These are phyloP conservation scores for Ogataea hybrid DNA, from an alignment of 1,139 yeast species.

Conservation along the genomic window DNA sequence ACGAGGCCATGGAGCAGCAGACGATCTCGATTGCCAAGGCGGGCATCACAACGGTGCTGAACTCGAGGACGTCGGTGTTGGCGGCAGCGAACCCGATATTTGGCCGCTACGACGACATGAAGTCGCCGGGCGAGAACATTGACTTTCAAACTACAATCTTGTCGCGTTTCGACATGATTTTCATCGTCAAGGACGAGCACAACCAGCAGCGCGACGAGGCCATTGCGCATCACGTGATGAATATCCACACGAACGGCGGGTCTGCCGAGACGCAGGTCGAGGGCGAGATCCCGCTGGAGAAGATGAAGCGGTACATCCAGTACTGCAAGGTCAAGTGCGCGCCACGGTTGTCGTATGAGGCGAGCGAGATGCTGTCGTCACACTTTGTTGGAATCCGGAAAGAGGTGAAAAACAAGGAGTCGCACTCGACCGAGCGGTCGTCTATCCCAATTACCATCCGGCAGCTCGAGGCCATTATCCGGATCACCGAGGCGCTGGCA, in stretches of 20 bases:
- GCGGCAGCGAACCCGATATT: no score
- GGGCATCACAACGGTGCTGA: no score
- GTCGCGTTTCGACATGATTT: constrained; percentile 98
- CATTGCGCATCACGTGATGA: constrained; percentile 94
- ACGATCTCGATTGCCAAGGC: no score
- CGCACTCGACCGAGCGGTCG: constrained; percentile 82
- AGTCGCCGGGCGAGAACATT: no score
- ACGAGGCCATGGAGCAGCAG: no score
- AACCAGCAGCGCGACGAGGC: constrained; percentile 81
- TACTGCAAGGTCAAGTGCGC: constrained; percentile 91
- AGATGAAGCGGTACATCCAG: constrained; percentile 89
- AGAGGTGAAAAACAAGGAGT: constrained; percentile 77
- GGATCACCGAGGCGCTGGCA: constrained; percentile 94
- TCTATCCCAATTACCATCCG: constrained; percentile 97
- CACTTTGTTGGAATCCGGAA: constrained; percentile 91
- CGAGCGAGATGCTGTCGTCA: constrained; percentile 85
- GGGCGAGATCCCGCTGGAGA: constrained; percentile 87
- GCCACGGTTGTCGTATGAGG: constrained; percentile 86
- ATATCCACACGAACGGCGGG: constrained; percentile 82
- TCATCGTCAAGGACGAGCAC: constrained; percentile 94
- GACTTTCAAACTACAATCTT: constrained; percentile 96
- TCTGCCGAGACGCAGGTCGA: constrained; percentile 54
- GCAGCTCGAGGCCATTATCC: constrained; percentile 95
- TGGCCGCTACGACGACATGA: no score
- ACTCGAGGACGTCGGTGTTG: no score